Evolutionary conservation across 305 asterid genomes (phyloP).

Genomic region (Fraxinus platypoda): DNA sequence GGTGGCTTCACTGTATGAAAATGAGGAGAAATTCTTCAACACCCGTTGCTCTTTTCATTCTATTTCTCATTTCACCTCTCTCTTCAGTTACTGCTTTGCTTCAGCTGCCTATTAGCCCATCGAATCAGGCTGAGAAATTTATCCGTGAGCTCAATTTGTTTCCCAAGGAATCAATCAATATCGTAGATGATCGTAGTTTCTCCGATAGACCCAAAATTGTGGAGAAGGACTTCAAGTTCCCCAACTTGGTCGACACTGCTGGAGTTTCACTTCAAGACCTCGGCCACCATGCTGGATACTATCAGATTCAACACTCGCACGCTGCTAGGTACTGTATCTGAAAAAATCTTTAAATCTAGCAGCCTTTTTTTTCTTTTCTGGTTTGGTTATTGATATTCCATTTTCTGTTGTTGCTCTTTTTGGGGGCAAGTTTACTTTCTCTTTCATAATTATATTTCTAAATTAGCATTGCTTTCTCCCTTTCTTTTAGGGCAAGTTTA

Average conservation of each 20-base stretch:
- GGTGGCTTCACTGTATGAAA: neutral
- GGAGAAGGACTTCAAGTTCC: conserved; percentile 53
- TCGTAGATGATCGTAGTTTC: conserved; percentile 28
- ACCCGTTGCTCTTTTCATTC: conserved; percentile 12
- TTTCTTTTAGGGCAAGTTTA: neutral
- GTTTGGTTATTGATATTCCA: neutral
- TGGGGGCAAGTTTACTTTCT: neutral
- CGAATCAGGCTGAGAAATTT: conserved; percentile 45
- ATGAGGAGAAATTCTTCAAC: neutral
- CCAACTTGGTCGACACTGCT: conserved; percentile 37
- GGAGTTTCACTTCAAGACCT: conserved; percentile 45
- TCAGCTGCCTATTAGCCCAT: conserved; percentile 38
- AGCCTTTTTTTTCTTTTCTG: neutral
- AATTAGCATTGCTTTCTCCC: neutral
- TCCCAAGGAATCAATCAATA: conserved; percentile 46
- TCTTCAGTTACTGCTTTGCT: conserved; percentile 45
- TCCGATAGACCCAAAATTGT: conserved; percentile 37
- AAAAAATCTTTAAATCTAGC: neutral
- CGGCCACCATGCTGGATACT: conserved; percentile 92
- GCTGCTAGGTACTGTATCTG: conserved; percentile 56
- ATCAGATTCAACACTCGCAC: conserved; percentile 74
- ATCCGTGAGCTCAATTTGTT: conserved; percentile 56
- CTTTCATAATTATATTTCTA: neutral
- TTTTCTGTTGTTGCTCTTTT: neutral
- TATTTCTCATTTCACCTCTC: conserved; percentile 30